Evolutionary conservation across 2,329 filamentous ascomycete species (phyloP).

Genomic region (Penicillium freii): DNA sequence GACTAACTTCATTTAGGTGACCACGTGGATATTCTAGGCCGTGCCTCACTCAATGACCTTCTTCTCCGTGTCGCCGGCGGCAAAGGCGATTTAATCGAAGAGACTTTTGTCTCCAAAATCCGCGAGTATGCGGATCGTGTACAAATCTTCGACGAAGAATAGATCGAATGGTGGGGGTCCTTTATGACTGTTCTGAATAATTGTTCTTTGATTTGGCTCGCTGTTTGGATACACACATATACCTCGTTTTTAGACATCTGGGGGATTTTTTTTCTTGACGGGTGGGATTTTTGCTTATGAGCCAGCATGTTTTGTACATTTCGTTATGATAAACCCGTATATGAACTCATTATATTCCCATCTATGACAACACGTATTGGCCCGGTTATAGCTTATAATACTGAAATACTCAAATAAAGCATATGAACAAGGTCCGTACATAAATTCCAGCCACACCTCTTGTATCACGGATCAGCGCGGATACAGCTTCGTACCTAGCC

Average conservation of each 20-base stretch:
- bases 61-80: slow-evolving; percentile 84
- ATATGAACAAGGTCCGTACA: background rate
- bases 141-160: slow-evolving; percentile 70
- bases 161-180: background rate
- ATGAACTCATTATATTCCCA: background rate
- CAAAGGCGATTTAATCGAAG: slow-evolving; percentile 72
- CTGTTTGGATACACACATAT: background rate
- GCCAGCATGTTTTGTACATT: slow-evolving; percentile 1
- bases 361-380: background rate
- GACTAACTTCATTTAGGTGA: slow-evolving; percentile 56
- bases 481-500: background rate
- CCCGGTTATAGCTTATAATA: background rate
- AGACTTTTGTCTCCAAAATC: slow-evolving; percentile 79
- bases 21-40: slow-evolving; percentile 92
- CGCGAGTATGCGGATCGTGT: slow-evolving; percentile 77
- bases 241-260: background rate
- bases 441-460: background rate
- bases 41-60: slow-evolving; percentile 85
- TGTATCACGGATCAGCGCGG: background rate
- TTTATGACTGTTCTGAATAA: background rate
- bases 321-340: background rate
- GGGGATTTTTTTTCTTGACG: background rate
- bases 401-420: background rate
- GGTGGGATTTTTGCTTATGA: slow-evolving; percentile 4
- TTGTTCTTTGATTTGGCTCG: background rate